Evolutionary conservation across 2,329 filamentous ascomycete genomes (phyloP).

Genomic region (Ceratocystiopsis brevicomis): DNA sequence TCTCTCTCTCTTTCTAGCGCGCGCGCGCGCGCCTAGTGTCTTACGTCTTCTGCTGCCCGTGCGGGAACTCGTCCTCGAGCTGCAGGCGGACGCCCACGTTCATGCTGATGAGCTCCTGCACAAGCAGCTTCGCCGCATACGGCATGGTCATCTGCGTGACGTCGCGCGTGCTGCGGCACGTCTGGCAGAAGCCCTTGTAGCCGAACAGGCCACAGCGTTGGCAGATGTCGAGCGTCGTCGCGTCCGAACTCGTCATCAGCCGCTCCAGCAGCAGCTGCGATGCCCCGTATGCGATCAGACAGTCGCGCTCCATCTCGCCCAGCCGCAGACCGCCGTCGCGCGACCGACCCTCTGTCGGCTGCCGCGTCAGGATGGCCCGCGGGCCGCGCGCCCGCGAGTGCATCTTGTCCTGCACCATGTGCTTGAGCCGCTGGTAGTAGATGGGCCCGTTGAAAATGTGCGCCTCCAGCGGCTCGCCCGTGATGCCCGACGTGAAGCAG

Average conservation of each 20-base stretch:
- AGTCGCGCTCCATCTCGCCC: conserved; percentile 98
- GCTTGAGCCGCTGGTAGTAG: conserved; percentile 98
- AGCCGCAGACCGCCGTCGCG: conserved; percentile 80
- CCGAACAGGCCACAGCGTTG: conserved; percentile 89
- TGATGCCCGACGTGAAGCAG: conserved; percentile 87
- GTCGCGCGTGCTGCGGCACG: conserved; percentile 66
- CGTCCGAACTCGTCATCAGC: conserved; percentile 86
- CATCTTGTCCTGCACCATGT: conserved; percentile 99
- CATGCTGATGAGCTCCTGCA: conserved; percentile 95
- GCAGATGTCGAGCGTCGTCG: conserved; percentile 81
- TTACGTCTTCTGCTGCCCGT: conserved; percentile 19
- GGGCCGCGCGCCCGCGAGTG: conserved; percentile 85
- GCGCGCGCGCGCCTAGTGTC: too few relatives aligned
- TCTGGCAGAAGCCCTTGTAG: conserved; percentile 86
- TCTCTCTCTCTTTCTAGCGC: not conserved
- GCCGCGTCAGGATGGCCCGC: conserved; percentile 75
- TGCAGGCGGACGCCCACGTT: conserved; percentile 89
- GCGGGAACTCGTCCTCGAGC: conserved; percentile 84
- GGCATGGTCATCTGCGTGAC: conserved; percentile 92
- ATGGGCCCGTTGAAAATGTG: conserved; percentile 98
- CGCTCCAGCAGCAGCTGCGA: conserved; percentile 81
- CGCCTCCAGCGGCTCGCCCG: conserved; percentile 78
- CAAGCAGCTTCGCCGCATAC: conserved; percentile 87
- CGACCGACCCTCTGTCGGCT: conserved; percentile 90
- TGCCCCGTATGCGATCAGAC: conserved; percentile 89